Conservation (phyloP, 2,329 filamentous ascomycete genomes). For the Fusarium sp. region DNA sequence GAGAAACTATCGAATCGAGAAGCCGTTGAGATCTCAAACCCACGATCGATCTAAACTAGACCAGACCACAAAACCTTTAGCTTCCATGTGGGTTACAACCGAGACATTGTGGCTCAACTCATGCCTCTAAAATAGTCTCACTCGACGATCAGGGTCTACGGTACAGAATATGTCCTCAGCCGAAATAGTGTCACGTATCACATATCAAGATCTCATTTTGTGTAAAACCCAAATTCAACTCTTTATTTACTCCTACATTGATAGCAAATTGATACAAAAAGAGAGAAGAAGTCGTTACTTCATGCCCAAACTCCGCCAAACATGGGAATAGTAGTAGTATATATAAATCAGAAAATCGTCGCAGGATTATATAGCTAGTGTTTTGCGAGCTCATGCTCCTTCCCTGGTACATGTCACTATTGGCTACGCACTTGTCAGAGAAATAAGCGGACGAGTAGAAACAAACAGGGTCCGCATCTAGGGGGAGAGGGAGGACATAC, state of each 20-base stretch:
- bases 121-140: neutral
- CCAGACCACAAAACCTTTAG: neutral
- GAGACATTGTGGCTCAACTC: constrained; percentile 2
- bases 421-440: constrained; percentile 38
- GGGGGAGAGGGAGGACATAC: constrained; percentile 55
- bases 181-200: constrained; percentile 35
- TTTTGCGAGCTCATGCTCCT: constrained; percentile 22
- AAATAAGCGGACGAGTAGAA: constrained; percentile 25
- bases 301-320: constrained; percentile 35
- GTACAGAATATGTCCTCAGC: constrained; percentile 7
- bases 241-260: constrained; percentile 35
- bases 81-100: constrained; percentile 4
- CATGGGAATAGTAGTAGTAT: neutral
- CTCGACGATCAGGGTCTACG: constrained; percentile 7
- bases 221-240: constrained; percentile 31
- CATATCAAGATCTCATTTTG: constrained; percentile 3
- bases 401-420: constrained; percentile 51
- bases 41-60: constrained; percentile 19
- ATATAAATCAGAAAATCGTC: constrained; percentile 11
- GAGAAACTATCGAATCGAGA: constrained; percentile 3
- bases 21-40: constrained; percentile 27
- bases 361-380: constrained; percentile 18
- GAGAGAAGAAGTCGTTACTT: constrained; percentile 33
- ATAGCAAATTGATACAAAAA: neutral
- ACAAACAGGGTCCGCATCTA: constrained; percentile 8